Evolutionary conservation across 2,329 filamentous ascomycete genomes (phyloP), one percentile per base, ranked within the genome.

Genomic region (Microdochium trichocladiopsis): DNA sequence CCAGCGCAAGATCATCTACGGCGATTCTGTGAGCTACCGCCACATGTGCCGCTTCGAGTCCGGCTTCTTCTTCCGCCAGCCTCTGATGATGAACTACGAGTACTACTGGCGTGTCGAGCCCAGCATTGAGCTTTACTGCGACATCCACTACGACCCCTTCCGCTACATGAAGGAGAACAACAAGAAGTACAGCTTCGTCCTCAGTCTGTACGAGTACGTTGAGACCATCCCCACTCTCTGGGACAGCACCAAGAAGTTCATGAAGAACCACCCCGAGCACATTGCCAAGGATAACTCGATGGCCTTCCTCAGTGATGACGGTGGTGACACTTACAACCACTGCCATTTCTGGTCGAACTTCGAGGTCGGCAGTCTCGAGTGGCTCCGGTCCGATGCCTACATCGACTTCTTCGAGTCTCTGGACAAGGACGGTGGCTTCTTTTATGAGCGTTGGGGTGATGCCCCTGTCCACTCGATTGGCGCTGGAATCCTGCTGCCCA

Each of bases 281-380:
- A 83, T 99, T 66, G 81, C 78, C 14, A 74, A 87, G 61, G 87
- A 82, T 61, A 99, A 99, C 74, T 88, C 88, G 1, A 87, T 99
- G 86, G 81, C 77, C 4, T 97, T 96, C 72, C 74, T 99, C 63
- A 95, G 90, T 66, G 90, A 96, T 61, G 92, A 99, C 61, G 85
- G 83, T 51, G 94, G 95, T 55, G 85, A 94, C 55, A 91, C 82
- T 6, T 99, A 97, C 77, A 99, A 97, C 76, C 84, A 92, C 69
- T 99, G 94, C 75, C 94, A 99, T 70, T 96, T 99, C 88, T 99
- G 94, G 94, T 97, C 93, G 65, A 99, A 99, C 77, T 99, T 99
- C 61, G 94, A 99, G 70, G 87, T 99, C 60, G 94, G 93, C 58
- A 95, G 87, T 72, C 79, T 99, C 37, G 82, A 95, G 64, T 99